Evolutionary conservation across 805 yeast genomes (phyloP), one percentile per base, ranked within the genome.

Genomic region (Kluyveromyces wickerhamii): DNA sequence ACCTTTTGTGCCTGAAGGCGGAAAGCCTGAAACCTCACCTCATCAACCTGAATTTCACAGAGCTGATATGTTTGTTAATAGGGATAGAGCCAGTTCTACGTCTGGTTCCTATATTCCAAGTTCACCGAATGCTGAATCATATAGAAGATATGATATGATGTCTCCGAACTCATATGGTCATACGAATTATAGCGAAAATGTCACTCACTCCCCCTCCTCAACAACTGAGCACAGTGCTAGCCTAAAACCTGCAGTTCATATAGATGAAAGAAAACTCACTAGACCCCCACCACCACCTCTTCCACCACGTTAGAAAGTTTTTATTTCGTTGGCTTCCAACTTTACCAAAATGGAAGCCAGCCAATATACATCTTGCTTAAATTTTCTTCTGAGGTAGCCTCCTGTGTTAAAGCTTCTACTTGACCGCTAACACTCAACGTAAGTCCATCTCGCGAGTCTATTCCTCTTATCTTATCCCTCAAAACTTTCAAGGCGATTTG

Each of bases 341-440:
- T n/a, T 48, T 52, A 77, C 65, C 79, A 67, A 56, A 79, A 77
- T 7, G 92, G 72, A 60, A 76, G 65, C 99, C 99, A 92, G 3
- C 99, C 99, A 17, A 82, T 76, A 57, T 85, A 92, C 98, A 92
- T 89, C 45, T 71, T 80, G 20, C 84, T 68, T 27, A 92, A 59
- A 42, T 79, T 78, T 29, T 77, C 84, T 4, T 64, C 64, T 2
- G 85, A 76, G 0, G 83, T 71, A 0, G 97, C 92, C 42, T 80
- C 83, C 45, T 81, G 85, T 21, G 89, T 82, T 40, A 92, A 67
- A 19, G 82, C 77, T 49, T 92, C 96, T 1, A 87, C 96, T 51
- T 89, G 95, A 0, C 96, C 97, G 29, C 81, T 79, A 3, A 88
- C 83, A 60, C 94, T 85, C 63, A 92, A 74, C 0, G 95, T 84